Conservation (phyloP, 73 alveolate genomes). For the Paramecium caudatum region DNA sequence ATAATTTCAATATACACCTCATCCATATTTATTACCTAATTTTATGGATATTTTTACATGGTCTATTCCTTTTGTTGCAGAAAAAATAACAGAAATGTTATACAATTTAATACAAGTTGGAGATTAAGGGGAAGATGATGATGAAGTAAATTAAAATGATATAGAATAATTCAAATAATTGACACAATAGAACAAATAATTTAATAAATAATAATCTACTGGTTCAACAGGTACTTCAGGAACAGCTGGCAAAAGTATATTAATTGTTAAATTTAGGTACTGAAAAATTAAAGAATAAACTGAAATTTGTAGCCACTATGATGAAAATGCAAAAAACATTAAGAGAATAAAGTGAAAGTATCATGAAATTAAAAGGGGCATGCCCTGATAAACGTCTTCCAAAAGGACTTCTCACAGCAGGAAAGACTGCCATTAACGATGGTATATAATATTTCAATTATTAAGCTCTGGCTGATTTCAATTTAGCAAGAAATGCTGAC, state of each 20-base stretch:
- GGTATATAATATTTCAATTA: not conserved
- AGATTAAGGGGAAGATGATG: conserved; percentile 72
- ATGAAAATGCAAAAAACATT: conserved; percentile 83
- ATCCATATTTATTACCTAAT: conserved; percentile 95
- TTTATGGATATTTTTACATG: conserved; percentile 93
- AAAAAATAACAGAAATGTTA: conserved; percentile 92
- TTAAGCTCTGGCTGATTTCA: conserved; percentile 54
- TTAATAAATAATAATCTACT: conserved; percentile 13
- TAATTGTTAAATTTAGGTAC: not conserved
- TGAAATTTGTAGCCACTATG: conserved; percentile 71
- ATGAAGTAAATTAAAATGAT: conserved; percentile 71
- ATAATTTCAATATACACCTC: conserved; percentile 93
- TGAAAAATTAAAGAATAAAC: conserved; percentile 63
- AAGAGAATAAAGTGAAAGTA: conserved; percentile 88
- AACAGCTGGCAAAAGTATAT: conserved; percentile 45
- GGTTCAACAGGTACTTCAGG: no score
- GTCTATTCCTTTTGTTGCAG: conserved; percentile 95
- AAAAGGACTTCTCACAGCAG: conserved; percentile 85
- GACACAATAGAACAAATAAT: conserved; percentile 20
- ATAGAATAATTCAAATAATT: conserved; percentile 71
- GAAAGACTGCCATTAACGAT: conserved; percentile 83
- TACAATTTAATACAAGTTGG: conserved; percentile 73
- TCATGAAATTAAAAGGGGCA: conserved; percentile 86
- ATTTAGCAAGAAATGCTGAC: conserved; percentile 50
- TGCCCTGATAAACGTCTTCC: conserved; percentile 92